Evolutionary conservation across 495 filamentous ascomycete species (phyloP).

Genomic region (Aspergillus homomorphus): DNA sequence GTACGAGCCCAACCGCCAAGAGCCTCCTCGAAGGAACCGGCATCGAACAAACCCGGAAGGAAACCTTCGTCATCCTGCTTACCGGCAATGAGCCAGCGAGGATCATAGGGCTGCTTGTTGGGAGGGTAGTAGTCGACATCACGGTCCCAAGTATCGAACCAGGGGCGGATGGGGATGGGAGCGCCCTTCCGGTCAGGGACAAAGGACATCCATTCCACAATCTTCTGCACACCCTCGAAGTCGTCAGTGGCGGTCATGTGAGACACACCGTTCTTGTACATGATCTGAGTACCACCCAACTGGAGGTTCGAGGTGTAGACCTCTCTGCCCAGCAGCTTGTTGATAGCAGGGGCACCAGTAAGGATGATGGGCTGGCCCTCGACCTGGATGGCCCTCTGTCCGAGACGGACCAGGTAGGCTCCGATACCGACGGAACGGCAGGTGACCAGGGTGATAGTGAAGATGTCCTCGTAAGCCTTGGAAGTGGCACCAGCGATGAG

Average conservation of each 20-base stretch:
- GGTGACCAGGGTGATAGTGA: constrained; percentile 96
- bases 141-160: constrained; percentile 88
- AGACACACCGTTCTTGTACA: constrained; percentile 99
- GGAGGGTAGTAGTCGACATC: constrained; percentile 84
- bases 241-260: constrained; percentile 98
- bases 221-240: constrained; percentile 96
- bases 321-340: constrained; percentile 96
- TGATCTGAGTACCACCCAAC: constrained; percentile 98
- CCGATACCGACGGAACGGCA: constrained; percentile 98
- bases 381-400: constrained; percentile 97
- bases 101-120: constrained; percentile 86
- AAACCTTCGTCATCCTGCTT: constrained; percentile 86
- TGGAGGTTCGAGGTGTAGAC: constrained; percentile 99
- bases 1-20: constrained; percentile 96
- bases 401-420: constrained; percentile 95
- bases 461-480: constrained; percentile 96
- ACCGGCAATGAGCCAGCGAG: constrained; percentile 87
- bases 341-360: constrained; percentile 94
- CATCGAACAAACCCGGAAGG: constrained; percentile 90
- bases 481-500: constrained; percentile 97
- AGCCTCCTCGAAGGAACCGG: constrained; percentile 92
- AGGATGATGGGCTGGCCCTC: constrained; percentile 99
- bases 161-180: constrained; percentile 82
- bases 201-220: constrained; percentile 95
- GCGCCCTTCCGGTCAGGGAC: constrained; percentile 90